Conservation (phyloP, 2,329 filamentous ascomycete genomes). For the Thyridium curvatum region DNA sequence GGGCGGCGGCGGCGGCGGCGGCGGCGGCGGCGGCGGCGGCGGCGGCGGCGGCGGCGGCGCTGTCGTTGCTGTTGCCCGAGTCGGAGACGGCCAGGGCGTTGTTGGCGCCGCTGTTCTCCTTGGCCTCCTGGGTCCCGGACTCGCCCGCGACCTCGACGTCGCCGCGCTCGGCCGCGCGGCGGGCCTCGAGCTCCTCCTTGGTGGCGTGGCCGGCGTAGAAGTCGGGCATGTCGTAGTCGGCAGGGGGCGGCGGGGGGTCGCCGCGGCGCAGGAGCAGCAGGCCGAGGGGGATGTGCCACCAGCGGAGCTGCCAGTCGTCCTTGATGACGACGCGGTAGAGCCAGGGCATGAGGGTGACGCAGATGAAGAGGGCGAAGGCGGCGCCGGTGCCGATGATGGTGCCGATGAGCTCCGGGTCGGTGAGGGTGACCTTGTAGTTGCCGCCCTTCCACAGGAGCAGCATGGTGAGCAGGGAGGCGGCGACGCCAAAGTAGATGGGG, state of each 20-base stretch:
- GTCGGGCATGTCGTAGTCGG: constrained; percentile 36
- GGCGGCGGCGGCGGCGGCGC: constrained; percentile 12
- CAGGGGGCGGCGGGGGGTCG: constrained; percentile 32
- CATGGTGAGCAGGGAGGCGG: constrained; percentile 48
- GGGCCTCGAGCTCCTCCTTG: constrained; percentile 42
- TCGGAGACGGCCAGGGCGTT: not conserved
- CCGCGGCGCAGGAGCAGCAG: constrained; percentile 43
- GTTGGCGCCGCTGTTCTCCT: not conserved
- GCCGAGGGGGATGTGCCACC: constrained; percentile 47
- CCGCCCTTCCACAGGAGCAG: constrained; percentile 54
- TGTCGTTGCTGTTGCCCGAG: constrained; percentile 11
- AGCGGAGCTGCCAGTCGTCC: constrained; percentile 54
- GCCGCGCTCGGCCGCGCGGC: constrained; percentile 19
- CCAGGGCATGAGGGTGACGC: constrained; percentile 52
- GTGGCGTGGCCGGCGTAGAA: constrained; percentile 52
- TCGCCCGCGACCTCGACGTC: constrained; percentile 8
- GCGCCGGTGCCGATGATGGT: constrained; percentile 47
- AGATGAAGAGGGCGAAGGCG: constrained; percentile 40
- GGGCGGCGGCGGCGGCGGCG: too few relatives aligned
- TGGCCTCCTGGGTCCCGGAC: not conserved
- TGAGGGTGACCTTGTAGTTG: constrained; percentile 38
- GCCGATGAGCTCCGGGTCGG: constrained; percentile 40
- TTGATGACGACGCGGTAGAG: constrained; percentile 51
- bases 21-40: constrained; percentile 1
- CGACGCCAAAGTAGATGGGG: constrained; percentile 52